Evolutionary conservation across 441 rosid species (phyloP).

Genomic region (Aquilaria agallochum): DNA sequence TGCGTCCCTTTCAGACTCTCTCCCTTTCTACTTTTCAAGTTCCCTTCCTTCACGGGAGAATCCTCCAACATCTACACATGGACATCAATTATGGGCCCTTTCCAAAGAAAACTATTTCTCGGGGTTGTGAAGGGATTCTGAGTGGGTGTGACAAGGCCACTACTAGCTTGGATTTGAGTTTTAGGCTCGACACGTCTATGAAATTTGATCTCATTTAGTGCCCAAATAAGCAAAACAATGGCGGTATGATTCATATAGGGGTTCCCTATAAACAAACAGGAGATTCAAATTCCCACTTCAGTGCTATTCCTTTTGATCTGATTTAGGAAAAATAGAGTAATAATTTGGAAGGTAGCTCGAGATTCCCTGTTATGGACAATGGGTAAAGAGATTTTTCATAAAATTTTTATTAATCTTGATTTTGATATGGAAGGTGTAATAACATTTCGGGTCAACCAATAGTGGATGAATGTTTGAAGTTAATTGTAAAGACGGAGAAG

Average conservation of each 20-base stretch:
- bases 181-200: background rate
- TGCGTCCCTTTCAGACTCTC: no score
- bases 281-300: background rate
- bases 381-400: conserved; percentile 9
- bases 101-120: conserved; percentile 5
- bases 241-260: conserved; percentile 4
- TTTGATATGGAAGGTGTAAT: conserved; percentile 2
- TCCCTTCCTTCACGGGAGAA: no score
- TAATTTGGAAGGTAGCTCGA: conserved; percentile 13
- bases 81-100: background rate
- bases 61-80: no score
- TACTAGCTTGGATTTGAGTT: background rate
- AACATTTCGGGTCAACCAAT: no score
- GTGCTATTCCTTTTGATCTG: conserved; percentile 1
- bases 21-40: no score
- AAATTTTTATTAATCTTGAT: background rate
- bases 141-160: background rate
- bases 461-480: background rate
- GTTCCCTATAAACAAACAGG: conserved; percentile 9
- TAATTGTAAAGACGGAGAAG: background rate
- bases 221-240: conserved; percentile 6
- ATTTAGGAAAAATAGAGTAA: conserved; percentile 11
- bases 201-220: conserved; percentile 19
- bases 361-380: conserved; percentile 9
- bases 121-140: conserved; percentile 6